These are phyloP conservation scores for Seminavis robusta DNA, from an alignment of 108 stramenopile species.

Conservation along the genomic window DNA sequence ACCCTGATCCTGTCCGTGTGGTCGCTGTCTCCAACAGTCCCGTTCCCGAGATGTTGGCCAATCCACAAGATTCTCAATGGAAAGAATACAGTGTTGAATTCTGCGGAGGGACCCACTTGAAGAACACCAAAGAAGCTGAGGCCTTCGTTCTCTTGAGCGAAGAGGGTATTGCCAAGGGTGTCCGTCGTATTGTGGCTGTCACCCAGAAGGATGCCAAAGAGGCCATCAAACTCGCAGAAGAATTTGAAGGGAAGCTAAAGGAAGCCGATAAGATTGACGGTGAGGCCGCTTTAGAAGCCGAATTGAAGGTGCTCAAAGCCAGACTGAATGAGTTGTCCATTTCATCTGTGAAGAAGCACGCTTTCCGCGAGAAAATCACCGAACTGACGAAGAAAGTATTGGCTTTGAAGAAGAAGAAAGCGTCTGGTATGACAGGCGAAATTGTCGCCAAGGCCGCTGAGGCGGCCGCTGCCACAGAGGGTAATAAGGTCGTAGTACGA, in stretches of 20 bases:
- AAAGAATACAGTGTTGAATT: slow-evolving; percentile 93
- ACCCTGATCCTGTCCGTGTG: slow-evolving; percentile 99
- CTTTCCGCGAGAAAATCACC: slow-evolving; percentile 57
- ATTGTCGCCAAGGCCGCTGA: slow-evolving; percentile 60
- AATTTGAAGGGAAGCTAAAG: slow-evolving; percentile 61
- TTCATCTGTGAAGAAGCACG: slow-evolving; percentile 75
- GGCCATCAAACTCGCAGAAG: slow-evolving; percentile 74
- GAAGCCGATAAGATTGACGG: slow-evolving; percentile 66
- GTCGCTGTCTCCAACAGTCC: slow-evolving; percentile 81
- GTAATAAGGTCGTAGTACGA: slow-evolving; percentile 79
- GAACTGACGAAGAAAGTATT: slow-evolving; percentile 70
- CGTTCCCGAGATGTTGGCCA: slow-evolving; percentile 76
- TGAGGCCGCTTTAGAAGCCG: slow-evolving; percentile 59
- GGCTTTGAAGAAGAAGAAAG: slow-evolving; percentile 75
- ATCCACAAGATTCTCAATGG: slow-evolving; percentile 91
- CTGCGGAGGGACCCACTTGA: slow-evolving; percentile 98
- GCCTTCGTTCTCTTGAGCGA: slow-evolving; percentile 92
- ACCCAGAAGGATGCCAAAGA: slow-evolving; percentile 84
- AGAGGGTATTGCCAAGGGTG: slow-evolving; percentile 97
- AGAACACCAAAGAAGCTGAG: slow-evolving; percentile 93
- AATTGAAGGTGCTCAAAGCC: slow-evolving; percentile 63
- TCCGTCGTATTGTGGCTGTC: slow-evolving; percentile 93
- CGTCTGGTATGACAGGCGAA: slow-evolving; percentile 72
- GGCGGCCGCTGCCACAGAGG: slow-evolving; percentile 55
- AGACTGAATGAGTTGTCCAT: slow-evolving; percentile 68